Conservation (phyloP, 352 stramenopile genomes). For the Blastocystis hominis region DNA sequence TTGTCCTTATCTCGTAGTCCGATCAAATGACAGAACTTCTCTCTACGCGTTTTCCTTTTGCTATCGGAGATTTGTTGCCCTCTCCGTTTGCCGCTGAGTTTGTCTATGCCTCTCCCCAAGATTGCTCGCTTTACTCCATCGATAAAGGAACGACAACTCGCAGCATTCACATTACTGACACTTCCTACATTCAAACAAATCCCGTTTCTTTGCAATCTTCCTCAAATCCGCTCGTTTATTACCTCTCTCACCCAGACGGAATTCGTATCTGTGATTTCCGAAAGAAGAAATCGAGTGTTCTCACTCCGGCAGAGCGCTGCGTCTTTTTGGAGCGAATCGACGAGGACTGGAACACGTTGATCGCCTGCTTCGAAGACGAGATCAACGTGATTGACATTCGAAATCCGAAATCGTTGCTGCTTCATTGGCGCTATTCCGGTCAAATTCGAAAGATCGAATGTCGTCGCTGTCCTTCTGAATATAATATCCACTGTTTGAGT, state of each 20-base stretch:
- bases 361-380: neutral
- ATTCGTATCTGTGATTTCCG: constrained; percentile 35
- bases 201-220: neutral
- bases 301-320: neutral
- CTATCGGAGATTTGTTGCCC: constrained; percentile 16
- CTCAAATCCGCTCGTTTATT: constrained; percentile 15
- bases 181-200: neutral
- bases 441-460: neutral
- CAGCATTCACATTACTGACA: neutral
- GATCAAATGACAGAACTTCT: neutral
- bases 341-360: neutral
- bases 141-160: neutral
- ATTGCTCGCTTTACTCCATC: neutral
- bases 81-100: constrained; percentile 7
- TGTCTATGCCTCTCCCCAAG: neutral
- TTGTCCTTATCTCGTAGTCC: neutral
- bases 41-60: neutral
- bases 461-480: neutral
- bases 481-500: neutral
- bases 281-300: neutral
- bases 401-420: neutral
- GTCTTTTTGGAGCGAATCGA: neutral
- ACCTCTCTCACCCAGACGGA: neutral
- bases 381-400: constrained; percentile 22
- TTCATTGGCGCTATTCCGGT: constrained; percentile 16